phyloP scores from a whole-genome alignment of 331 rosid species.

The Rosa hybrid region DNA sequence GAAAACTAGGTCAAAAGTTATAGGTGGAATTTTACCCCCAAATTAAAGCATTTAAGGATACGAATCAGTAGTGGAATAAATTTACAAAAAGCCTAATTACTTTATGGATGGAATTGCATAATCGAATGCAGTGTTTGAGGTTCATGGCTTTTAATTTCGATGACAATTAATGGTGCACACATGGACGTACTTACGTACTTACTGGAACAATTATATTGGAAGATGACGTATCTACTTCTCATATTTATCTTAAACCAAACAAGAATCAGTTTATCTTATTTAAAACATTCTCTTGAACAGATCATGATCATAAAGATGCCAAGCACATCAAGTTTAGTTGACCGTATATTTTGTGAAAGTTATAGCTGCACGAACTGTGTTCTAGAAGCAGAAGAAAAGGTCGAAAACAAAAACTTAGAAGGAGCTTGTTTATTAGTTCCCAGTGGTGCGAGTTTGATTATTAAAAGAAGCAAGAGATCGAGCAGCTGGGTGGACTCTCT shows the following conservation, averaged over 20 bases:
- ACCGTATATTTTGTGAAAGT: too few relatives aligned
- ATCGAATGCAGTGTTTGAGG: neutral
- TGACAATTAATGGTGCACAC: neutral
- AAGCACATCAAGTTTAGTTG: neutral
- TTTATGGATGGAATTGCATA: neutral
- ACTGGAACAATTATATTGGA: neutral
- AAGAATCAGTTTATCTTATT: neutral
- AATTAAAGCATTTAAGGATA: neutral
- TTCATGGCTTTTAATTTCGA: neutral
- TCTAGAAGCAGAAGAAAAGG: too few relatives aligned
- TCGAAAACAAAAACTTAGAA: too few relatives aligned
- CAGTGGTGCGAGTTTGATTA: too few relatives aligned
- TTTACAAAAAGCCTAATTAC: neutral
- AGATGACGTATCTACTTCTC: neutral
- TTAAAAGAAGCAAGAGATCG: too few relatives aligned
- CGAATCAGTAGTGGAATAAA: neutral
- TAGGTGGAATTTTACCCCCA: neutral
- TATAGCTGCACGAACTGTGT: too few relatives aligned
- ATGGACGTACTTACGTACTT: neutral
- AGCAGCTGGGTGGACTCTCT: too few relatives aligned
- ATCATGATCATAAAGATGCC: neutral
- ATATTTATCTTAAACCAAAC: neutral
- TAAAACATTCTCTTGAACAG: neutral
- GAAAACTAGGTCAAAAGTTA: neutral
- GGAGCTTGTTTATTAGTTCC: too few relatives aligned